Evolutionary conservation across 2,329 filamentous ascomycete species (phyloP).

Genomic region (Aspergillus novofumigatus): DNA sequence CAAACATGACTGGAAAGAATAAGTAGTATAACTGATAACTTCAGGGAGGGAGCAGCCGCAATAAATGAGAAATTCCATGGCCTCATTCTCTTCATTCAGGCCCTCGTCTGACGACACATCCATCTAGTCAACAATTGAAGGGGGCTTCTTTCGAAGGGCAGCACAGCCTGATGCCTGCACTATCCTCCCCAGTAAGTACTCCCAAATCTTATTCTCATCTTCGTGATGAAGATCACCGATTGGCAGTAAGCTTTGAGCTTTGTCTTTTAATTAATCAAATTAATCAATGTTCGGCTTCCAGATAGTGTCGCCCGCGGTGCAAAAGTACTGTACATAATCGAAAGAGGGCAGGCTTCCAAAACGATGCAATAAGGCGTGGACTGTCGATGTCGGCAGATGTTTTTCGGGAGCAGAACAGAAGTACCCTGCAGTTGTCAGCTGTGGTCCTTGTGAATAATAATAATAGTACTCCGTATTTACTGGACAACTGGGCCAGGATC

Average conservation of each 20-base stretch:
- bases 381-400: too few species aligned
- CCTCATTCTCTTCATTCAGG: not conserved
- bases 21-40: not conserved
- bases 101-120: not conserved
- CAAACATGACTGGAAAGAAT: not conserved
- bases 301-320: too few species aligned
- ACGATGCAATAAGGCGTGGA: too few species aligned
- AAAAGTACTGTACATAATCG: too few species aligned
- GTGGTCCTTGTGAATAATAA: too few species aligned
- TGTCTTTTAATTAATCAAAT: too few species aligned
- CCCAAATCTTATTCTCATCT: not conserved
- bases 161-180: not conserved
- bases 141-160: not conserved
- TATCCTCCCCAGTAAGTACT: not conserved
- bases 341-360: too few species aligned
- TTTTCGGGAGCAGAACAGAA: too few species aligned
- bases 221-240: not conserved
- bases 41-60: not conserved
- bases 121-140: not conserved
- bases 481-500: not conserved
- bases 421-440: too few species aligned
- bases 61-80: not conserved
- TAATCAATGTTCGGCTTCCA: too few species aligned
- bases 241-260: too few species aligned
- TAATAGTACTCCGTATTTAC: too few species aligned